Base-by-base conservation (phyloP, 225 moss, liverwort and hornwort species). In the Asterella californica region DNA sequence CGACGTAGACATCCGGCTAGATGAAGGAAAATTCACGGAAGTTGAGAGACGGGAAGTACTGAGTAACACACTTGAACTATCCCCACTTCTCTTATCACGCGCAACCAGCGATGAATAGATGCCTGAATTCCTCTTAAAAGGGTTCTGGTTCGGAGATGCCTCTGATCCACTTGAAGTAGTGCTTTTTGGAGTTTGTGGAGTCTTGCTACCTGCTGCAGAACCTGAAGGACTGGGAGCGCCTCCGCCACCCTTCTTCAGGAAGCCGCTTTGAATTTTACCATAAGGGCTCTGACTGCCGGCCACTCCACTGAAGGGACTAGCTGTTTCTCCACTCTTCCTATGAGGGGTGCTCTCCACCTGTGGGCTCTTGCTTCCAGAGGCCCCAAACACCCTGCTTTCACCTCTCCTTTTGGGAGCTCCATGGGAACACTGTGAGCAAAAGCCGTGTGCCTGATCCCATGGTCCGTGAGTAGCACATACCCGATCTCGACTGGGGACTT, bases 361-460 rank as follows among this genome's bases (percentile, higher is more conserved):
- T 37, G 79, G 79, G 37, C 79, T 79, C 34, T 29, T 70, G 53
- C 79, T 69, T 68, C 68, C 79, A 52, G 79, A n/a, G 49, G 52
- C 69, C 69, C 79, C 79, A 24, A 69, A 79, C 36, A 29, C 64
- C 25, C 78, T 79, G 78, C 78, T 68, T 78, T 78, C 78, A 34
- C 47, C 52, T 49, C 78, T 48, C 65, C 49, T 65, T 50, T n/a
- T 79, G 9, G 37, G 52, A 59, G 59, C 57, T 9, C 52, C 75
- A n/a, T 37, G 80, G n/a, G 77, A 61, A 70, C 86, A 83, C 50
- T 78, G 81, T 24, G 83, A 54, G 71, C 86, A 83, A 11, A 82
- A 76, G 64, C 85, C 76, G 32, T 57, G 79, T n/a, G 81, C 78
- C 21, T 83, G 86, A 63, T 86, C 86, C n/a, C 68, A 45, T 21